These are phyloP conservation scores for Ogataea polymorpha DNA, from an alignment of 805 yeast species.

Conservation along the genomic window DNA sequence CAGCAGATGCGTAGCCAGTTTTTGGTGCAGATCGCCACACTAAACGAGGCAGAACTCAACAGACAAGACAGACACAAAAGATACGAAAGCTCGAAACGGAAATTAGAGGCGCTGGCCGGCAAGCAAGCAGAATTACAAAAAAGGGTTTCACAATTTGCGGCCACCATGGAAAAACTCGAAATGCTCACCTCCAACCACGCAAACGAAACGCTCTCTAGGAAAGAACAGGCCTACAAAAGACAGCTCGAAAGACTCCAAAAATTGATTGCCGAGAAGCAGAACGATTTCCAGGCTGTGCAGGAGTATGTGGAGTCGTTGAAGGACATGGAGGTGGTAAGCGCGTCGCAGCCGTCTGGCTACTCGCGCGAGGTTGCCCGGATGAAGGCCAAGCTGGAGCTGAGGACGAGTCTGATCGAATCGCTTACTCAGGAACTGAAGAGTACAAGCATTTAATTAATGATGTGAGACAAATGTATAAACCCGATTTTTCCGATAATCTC, in stretches of 20 bases:
- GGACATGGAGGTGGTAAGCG: conserved; percentile 17
- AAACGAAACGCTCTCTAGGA: conserved; percentile 23
- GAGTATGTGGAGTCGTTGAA: conserved; percentile 14
- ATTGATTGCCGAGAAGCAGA: conserved; percentile 18
- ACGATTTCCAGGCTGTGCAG: conserved; percentile 13
- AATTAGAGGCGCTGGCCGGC: conserved; percentile 24
- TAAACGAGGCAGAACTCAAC: conserved; percentile 17
- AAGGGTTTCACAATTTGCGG: conserved; percentile 16
- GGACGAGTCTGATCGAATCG: conserved; percentile 5
- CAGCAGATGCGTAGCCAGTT: conserved; percentile 21
- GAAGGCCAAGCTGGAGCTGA: conserved; percentile 19
- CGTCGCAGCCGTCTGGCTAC: conserved; percentile 7
- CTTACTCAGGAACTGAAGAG: conserved; percentile 7
- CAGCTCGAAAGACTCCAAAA: conserved; percentile 24
- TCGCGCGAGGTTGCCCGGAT: conserved; percentile 12
- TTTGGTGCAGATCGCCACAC: conserved; percentile 24
- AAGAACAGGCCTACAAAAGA: conserved; percentile 24
- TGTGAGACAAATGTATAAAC: background rate
- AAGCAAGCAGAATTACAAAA: conserved; percentile 28
- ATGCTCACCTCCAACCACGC: conserved; percentile 3
- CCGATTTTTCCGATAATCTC: conserved; percentile 16
- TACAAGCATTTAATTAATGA: conserved; percentile 1
- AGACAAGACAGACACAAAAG: conserved; percentile 3
- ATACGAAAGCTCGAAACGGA: conserved; percentile 6
- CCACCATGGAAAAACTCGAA: conserved; percentile 9